These are phyloP conservation scores for Funneliformis geosporum DNA, from an alignment of 192 early-diverging fungal species.

Conservation along the genomic window DNA sequence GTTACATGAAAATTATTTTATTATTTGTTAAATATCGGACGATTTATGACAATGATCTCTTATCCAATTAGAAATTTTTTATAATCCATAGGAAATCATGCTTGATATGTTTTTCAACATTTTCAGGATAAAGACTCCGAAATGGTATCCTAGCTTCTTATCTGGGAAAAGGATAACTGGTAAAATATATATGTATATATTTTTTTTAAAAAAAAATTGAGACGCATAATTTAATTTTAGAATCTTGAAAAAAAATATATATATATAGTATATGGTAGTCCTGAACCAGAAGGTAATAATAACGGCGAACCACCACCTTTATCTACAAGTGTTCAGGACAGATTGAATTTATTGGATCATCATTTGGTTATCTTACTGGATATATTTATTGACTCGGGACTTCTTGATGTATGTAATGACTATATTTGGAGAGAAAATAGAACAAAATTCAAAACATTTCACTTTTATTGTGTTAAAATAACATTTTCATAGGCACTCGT, in stretches of 20 bases:
- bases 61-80: constrained; percentile 22
- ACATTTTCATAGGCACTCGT: constrained; percentile 59
- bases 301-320: constrained; percentile 33
- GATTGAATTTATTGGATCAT: constrained; percentile 67
- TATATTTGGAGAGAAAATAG: not conserved
- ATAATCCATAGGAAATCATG: constrained; percentile 62
- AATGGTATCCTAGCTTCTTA: constrained; percentile 52
- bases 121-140: constrained; percentile 69
- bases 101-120: constrained; percentile 83
- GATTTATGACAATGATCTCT: constrained; percentile 14
- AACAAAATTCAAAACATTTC: not conserved
- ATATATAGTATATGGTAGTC: constrained; percentile 36
- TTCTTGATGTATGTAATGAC: constrained; percentile 51
- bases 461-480: constrained; percentile 1
- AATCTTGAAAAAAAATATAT: not conserved
- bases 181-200: not conserved
- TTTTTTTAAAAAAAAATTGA: not conserved
- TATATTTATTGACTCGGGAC: constrained; percentile 74
- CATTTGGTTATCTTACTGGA: constrained; percentile 69
- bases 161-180: constrained; percentile 48
- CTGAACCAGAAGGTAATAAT: constrained; percentile 37
- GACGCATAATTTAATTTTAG: not conserved
- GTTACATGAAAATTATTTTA: constrained; percentile 12
- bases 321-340: constrained; percentile 37
- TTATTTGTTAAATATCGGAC: constrained; percentile 27